Base-by-base conservation (phyloP, 2,329 filamentous ascomycete species). In the Zalaria obscura region DNA sequence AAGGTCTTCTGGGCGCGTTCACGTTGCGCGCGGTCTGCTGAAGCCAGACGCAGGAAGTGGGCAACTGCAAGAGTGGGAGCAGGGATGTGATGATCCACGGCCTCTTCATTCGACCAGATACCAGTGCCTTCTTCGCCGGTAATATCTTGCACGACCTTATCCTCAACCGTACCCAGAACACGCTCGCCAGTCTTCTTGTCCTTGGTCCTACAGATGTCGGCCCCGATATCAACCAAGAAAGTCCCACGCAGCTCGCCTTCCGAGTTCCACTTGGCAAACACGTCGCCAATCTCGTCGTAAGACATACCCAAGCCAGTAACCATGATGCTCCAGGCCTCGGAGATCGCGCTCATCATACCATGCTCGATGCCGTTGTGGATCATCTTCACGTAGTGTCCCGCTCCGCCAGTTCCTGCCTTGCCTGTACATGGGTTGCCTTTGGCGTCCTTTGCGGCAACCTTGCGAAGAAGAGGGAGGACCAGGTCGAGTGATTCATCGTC, bases 311-410 rank as follows among this genome's bases (percentile, higher is more conserved):
- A 60, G 1, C 73, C 69, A 35, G 67, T 65, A 31, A 68, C 65
- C 63, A 84, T 73, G 28, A 82, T 66, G 1, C 66, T 67, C 76
- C 77, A 84, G 3, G 73, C 73, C 55, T 84, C 80, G 9, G 71
- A 72, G 4, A 82, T 66, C 0, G 70, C 66, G 40, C 70, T 73
- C 63, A 84, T 72, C 73, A 84, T 80, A 2, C 77, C 79, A 46
- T 82, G 77, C 53, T 84, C 79, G 45, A 84, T 83, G 1, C 78
- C 79, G 48, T 84, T 83, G 54, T 84, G 80, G 3, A 83, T 69
- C 78, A 83, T 84, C 63, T 85, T 84, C 34, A 83, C 76, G 51
- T 78, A 84, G 55, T 84, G 79, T 0, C 80, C 80, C 1, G 73
- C 69, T 1, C 79, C 78, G 0, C 73, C 73, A 2, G 72, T 70